Evolutionary conservation across 495 filamentous ascomycete genomes (phyloP).

Genomic region (Terfezia claveryi): DNA sequence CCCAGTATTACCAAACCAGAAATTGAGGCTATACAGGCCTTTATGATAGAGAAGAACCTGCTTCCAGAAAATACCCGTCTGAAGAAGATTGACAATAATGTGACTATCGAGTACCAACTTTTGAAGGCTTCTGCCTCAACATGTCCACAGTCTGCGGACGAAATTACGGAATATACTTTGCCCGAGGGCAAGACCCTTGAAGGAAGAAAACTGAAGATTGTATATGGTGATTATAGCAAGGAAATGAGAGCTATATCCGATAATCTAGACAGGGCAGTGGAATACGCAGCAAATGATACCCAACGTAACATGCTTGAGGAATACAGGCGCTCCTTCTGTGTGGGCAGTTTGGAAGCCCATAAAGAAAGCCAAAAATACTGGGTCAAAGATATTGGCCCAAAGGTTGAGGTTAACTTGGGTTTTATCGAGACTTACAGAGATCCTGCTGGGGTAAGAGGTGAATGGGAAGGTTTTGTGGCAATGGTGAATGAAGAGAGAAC

Average conservation of each 20-base stretch:
- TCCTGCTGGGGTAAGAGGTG: constrained; percentile 75
- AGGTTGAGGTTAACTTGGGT: constrained; percentile 75
- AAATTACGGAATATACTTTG: constrained; percentile 23
- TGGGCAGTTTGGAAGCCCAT: constrained; percentile 68
- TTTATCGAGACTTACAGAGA: constrained; percentile 96
- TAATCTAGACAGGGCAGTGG: constrained; percentile 46
- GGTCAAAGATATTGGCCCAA: constrained; percentile 79
- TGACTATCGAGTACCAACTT: constrained; percentile 40
- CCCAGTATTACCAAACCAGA: constrained; percentile 67
- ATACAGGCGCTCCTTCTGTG: constrained; percentile 65
- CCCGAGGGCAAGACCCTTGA: constrained; percentile 3
- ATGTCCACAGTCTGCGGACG: constrained; percentile 40
- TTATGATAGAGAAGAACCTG: constrained; percentile 11
- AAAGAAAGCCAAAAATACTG: constrained; percentile 79
- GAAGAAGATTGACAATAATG: constrained; percentile 42
- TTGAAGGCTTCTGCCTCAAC: constrained; percentile 56
- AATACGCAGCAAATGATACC: constrained; percentile 63
- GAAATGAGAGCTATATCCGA: constrained; percentile 63
- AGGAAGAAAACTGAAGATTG: constrained; percentile 34
- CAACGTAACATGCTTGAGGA: constrained; percentile 64
- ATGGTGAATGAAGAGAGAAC: constrained; percentile 74
- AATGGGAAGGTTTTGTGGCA: constrained; percentile 89
- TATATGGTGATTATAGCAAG: constrained; percentile 63
- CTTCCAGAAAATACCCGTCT: constrained; percentile 74
- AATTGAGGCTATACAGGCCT: constrained; percentile 13